Conservation (phyloP, 768 basidiomycete species). For the Gloeophyllum trabeum region DNA sequence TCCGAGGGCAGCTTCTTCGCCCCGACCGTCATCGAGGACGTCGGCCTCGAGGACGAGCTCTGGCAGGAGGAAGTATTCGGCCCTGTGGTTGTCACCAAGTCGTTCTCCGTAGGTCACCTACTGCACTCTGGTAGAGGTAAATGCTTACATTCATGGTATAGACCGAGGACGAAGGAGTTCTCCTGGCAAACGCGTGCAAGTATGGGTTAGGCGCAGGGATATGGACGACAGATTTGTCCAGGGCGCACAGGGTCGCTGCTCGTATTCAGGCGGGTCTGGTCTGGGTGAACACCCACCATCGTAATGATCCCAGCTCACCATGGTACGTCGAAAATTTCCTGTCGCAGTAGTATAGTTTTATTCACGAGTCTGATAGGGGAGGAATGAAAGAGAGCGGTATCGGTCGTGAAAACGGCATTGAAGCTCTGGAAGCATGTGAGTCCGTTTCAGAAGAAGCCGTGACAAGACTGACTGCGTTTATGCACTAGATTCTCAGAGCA, state of each 20-base stretch:
- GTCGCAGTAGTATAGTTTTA: slow-evolving; percentile 1
- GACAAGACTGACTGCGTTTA: not conserved
- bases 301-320: slow-evolving; percentile 83
- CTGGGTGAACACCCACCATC: slow-evolving; percentile 86
- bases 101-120: slow-evolving; percentile 31
- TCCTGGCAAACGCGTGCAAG: slow-evolving; percentile 62
- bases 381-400: slow-evolving; percentile 88
- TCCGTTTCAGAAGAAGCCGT: no score
- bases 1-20: slow-evolving; percentile 66
- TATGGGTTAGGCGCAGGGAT: slow-evolving; percentile 77
- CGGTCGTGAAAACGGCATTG: slow-evolving; percentile 77
- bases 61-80: slow-evolving; percentile 86
- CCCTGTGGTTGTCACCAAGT: slow-evolving; percentile 65
- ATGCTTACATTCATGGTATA: not conserved
- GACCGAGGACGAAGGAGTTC: slow-evolving; percentile 56
- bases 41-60: slow-evolving; percentile 44
- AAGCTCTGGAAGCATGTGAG: slow-evolving; percentile 72
- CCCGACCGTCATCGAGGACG: slow-evolving; percentile 62
- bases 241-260: slow-evolving; percentile 64
- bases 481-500: slow-evolving; percentile 67
- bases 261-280: slow-evolving; percentile 66
- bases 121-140: not conserved
- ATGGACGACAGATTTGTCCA: slow-evolving; percentile 68
- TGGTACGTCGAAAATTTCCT: slow-evolving; percentile 48
- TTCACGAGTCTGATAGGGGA: slow-evolving; percentile 37